Conservation (phyloP, 2,329 filamentous ascomycete species). For the Pseudocercospora pini-densiflorae region DNA sequence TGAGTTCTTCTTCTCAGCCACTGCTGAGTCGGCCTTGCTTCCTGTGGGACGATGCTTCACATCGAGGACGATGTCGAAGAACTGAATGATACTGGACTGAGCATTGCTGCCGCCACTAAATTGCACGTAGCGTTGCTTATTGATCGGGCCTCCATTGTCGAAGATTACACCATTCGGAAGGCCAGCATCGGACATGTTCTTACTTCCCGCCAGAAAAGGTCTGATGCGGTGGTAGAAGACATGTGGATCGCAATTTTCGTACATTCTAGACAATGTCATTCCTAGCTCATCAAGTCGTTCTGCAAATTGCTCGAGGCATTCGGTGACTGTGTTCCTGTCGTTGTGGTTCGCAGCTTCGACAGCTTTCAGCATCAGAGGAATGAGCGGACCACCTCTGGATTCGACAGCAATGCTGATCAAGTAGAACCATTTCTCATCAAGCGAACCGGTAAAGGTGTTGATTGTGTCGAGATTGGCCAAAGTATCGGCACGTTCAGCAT, state of each 20-base stretch:
- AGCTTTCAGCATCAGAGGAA: slow-evolving; percentile 86
- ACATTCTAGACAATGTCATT: slow-evolving; percentile 80
- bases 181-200: slow-evolving; percentile 96
- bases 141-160: slow-evolving; percentile 66
- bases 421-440: slow-evolving; percentile 99
- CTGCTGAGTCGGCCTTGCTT: slow-evolving; percentile 56
- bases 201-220: slow-evolving; percentile 94
- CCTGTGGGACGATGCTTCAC: slow-evolving; percentile 91
- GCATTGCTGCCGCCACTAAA: slow-evolving; percentile 96
- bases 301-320: slow-evolving; percentile 79
- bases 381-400: slow-evolving; percentile 82
- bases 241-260: slow-evolving; percentile 91
- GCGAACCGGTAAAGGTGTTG: slow-evolving; percentile 87
- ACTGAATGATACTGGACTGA: slow-evolving; percentile 95
- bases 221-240: slow-evolving; percentile 96
- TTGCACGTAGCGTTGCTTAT: slow-evolving; percentile 69
- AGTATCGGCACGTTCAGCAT: slow-evolving; percentile 77
- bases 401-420: slow-evolving; percentile 95
- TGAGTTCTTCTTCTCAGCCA: slow-evolving; percentile 51
- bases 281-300: slow-evolving; percentile 87
- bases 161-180: slow-evolving; percentile 87
- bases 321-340: slow-evolving; percentile 73
- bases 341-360: slow-evolving; percentile 76
- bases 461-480: slow-evolving; percentile 88
- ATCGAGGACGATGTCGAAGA: slow-evolving; percentile 91